Percentiles rank a stretch among this genome's conserved stretches.
These are phyloP conservation scores for Suillus cothurnatus DNA, from an alignment of 768 basidiomycete species.

Conservation along the genomic window DNA sequence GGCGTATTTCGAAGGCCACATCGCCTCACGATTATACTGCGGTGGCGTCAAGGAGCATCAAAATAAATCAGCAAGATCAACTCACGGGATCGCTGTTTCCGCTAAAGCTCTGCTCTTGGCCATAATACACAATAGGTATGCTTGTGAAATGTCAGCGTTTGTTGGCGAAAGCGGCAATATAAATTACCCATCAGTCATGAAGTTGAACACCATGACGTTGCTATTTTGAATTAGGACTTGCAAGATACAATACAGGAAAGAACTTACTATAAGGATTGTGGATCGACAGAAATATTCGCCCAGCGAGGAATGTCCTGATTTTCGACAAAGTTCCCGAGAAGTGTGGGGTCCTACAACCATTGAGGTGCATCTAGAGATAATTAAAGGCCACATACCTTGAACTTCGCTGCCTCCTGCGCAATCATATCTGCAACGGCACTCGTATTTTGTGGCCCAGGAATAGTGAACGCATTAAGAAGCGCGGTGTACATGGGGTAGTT, in stretches of 20 bases:
- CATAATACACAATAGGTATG: constrained; percentile 84
- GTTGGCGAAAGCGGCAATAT: not conserved
- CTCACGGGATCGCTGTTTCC: constrained; percentile 69
- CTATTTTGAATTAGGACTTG: constrained; percentile 32
- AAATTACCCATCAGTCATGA: constrained; percentile 68
- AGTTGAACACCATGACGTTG: constrained; percentile 75
- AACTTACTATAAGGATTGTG: constrained; percentile 66
- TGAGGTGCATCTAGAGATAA: not conserved
- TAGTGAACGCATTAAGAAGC: constrained; percentile 63
- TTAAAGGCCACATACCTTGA: constrained; percentile 36
- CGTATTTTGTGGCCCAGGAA: constrained; percentile 69
- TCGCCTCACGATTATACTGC: constrained; percentile 73
- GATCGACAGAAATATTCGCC: constrained; percentile 71
- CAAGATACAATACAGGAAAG: not conserved
- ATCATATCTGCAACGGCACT: constrained; percentile 56
- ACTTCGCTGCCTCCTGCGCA: constrained; percentile 53
- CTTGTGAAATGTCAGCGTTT: constrained; percentile 22
- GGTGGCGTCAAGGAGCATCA: constrained; percentile 9
- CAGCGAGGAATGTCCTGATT: constrained; percentile 80
- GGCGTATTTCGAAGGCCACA: constrained; percentile 70
- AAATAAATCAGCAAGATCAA: constrained; percentile 6
- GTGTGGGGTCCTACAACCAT: constrained; percentile 22
- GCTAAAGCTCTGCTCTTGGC: constrained; percentile 73
- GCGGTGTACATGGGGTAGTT: constrained; percentile 73
- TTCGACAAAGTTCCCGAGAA: constrained; percentile 77